Base-by-base conservation (phyloP, 2,329 filamentous ascomycete genomes). In the Sporothrix pallida region DNA sequence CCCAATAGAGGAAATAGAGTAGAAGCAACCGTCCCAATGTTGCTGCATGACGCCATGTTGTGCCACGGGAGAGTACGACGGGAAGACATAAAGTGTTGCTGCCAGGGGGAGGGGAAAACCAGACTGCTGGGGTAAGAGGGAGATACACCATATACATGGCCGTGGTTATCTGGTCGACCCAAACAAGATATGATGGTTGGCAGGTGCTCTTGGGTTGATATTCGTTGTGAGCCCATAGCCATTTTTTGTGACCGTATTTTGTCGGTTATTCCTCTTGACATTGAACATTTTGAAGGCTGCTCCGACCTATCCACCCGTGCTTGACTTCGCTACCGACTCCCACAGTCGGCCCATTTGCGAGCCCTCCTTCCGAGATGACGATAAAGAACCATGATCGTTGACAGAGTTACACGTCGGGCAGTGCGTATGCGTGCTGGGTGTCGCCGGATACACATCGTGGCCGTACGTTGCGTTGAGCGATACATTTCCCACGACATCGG, bases 391-490 rank as follows among this genome's bases (percentile, higher is more conserved):
- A 37, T 7, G 31, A 37, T 37, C 7, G 31, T 7, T 7, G 31
- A 12, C 26, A 44, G 48, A 37, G 17, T 46, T 10, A 13, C 70
- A 72, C 48, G 70, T 72, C 26, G 46, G 70, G 8, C 70, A 65
- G 26, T 56, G 58, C 2, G 65, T 71, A 42, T 71, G 42, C 9
- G 72, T 76, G 54, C 80, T 73, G 3, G 79, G 77, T 54, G 79
- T 81, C 0, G 54, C 75, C 1, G 82, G 79, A 78, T 89, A 89
- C 48, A 75, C 42, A 77, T 89, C 86, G 17, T 73, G 73, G 0
- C 87, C 86, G 77, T 86, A 88, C 0, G 86, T 88, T n/a, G 80
- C 76, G 76, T 89, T 89, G 72, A 89, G 80, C 8, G 79, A 80
- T 2, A 88, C 84, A 3, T 77, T 77, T 0, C 84, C 84, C 2